Percentiles rank a stretch among this genome's conserved stretches.
These are phyloP conservation scores for Aspergillus ellipticus DNA, from an alignment of 495 filamentous ascomycete species.

Conservation along the genomic window DNA sequence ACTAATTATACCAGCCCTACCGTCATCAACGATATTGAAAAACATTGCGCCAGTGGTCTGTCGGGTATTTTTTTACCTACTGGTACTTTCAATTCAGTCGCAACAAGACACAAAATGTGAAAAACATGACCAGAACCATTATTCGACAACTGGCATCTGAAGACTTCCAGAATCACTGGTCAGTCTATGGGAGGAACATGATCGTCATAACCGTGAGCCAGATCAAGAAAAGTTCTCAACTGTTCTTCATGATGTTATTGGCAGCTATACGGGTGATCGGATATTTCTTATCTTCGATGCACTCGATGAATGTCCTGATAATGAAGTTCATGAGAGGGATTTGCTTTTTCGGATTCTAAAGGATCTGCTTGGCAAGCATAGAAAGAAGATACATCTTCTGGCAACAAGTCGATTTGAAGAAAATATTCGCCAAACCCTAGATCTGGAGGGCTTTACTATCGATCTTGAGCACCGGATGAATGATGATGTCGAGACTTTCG, in stretches of 20 bases:
- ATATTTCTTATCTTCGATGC: conserved; percentile 18
- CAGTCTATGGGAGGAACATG: conserved; percentile 9
- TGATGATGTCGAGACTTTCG: conserved; percentile 11
- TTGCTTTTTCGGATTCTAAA: conserved; percentile 3
- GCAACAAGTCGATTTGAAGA: conserved; percentile 13
- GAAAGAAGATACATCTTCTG: conserved; percentile 12
- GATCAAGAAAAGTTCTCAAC: background rate
- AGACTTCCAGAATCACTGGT: conserved; percentile 1
- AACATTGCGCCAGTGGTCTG: background rate
- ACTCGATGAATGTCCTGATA: conserved; percentile 17
- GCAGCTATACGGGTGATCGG: background rate
- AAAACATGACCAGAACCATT: conserved; percentile 10
- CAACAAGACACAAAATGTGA: conserved; percentile 7
- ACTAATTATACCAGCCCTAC: conserved; percentile 10
- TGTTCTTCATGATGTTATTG: conserved; percentile 5
- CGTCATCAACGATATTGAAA: conserved; percentile 12
- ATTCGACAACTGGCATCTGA: conserved; percentile 11
- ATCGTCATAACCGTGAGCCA: background rate
- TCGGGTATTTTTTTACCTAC: conserved; percentile 5
- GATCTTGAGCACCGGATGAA: conserved; percentile 3
- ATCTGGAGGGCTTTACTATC: background rate
- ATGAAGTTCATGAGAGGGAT: background rate
- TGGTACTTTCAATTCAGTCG: conserved; percentile 20
- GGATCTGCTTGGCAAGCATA: background rate
- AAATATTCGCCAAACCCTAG: conserved; percentile 1